Percentiles rank a stretch among this genome's conserved stretches.
Conservation (phyloP, 495 filamentous ascomycete genomes). For the Podospora bellae-mahoneyi region DNA sequence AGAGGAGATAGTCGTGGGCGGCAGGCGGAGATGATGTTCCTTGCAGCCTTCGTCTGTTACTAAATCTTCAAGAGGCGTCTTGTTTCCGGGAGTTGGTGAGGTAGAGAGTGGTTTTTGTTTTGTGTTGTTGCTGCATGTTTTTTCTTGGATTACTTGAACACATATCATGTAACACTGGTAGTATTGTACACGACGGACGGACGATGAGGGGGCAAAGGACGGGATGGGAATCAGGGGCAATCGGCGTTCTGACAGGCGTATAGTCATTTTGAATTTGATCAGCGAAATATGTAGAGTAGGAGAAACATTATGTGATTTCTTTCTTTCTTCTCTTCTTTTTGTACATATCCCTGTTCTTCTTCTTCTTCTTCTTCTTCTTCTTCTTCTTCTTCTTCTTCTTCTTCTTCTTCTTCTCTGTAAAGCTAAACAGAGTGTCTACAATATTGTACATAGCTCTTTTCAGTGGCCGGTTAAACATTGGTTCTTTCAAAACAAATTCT, state of each 20-base stretch:
- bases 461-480: background rate
- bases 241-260: background rate
- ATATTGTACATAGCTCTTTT: background rate
- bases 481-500: slow-evolving; percentile 17
- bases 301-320: slow-evolving; percentile 11
- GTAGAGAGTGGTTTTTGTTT: background rate
- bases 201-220: background rate
- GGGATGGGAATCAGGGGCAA: background rate
- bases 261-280: background rate
- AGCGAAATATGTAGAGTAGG: background rate
- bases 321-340: slow-evolving; percentile 9
- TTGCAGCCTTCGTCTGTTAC: background rate
- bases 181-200: background rate
- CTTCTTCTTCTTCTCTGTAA: background rate
- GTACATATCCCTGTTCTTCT: slow-evolving; percentile 6
- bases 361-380: slow-evolving; percentile 5
- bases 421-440: background rate
- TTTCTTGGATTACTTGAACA: slow-evolving; percentile 10
- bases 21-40: background rate
- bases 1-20: slow-evolving; percentile 62
- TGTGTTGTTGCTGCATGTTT: slow-evolving; percentile 9
- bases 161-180: background rate
- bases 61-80: background rate
- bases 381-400: slow-evolving; percentile 2
- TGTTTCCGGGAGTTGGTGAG: background rate